Evolutionary conservation across 139 green algal genomes (phyloP), one percentile per base, ranked within the genome.

Genomic region (Chlorella sp.): DNA sequence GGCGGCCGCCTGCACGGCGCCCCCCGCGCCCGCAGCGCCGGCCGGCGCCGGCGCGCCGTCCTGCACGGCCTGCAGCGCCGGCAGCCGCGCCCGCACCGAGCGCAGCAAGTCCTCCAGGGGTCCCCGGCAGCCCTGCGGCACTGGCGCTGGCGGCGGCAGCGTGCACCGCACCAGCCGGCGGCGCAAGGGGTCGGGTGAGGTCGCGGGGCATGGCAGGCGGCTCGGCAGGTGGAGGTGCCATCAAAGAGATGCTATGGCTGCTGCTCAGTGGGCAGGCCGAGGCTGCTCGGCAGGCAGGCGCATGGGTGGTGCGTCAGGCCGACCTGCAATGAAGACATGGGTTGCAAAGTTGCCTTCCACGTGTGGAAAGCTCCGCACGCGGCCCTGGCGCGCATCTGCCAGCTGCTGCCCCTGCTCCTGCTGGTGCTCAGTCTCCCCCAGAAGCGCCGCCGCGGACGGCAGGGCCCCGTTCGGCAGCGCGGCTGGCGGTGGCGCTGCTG

Each of bases 301-400:
- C 46, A 55, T 55, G 14, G 17, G 14, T 14, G 17, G 17, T 27
- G 14, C 46, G 36, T 50, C 12, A 12, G 5, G 35, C 46, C 23
- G 17, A 72, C 74, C 76, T 75, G 48, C 19, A 36, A 86, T 70
- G 63, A 69, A 86, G 5, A 87, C 82, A 56, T 85, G 82, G 0
- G 61, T 76, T 51, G 82, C 71, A 65, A 61, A 87, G 17, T 78
- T 73, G 65, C 82, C 82, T 66, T 85, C 77, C 27, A 82, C 64
- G 75, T 87, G 82, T 45, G 82, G 79, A 58, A 87, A 87, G 36
- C 40, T 65, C 11, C 82, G 50, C 11, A 82, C 58, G 33, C 82
- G 63, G 2, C 77, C 81, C 36, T 77, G 70, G 35, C 81, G 77
- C 0, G 17, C 29, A 45, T 42, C 48, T n/a, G 38, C 35, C 27